Evolutionary conservation across 805 yeast species (phyloP), one percentile per base, ranked within the genome.

Genomic region (Komagataella mondaviorum): DNA sequence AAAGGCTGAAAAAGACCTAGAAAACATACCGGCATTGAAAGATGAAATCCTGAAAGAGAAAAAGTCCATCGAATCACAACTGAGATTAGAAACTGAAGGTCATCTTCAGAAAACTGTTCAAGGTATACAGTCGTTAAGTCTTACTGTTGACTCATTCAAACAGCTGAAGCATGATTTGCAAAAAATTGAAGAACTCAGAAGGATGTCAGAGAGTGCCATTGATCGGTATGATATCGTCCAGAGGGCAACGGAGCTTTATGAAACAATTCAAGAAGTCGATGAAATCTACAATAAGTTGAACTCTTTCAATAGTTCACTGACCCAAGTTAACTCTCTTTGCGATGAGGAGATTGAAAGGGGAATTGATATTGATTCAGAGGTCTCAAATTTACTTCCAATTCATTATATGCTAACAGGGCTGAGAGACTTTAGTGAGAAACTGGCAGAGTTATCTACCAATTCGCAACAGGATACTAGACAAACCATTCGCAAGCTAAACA

Each of bases 401-500:
- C 98, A 91, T 64, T 86, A 73, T 63, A 70, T 75, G 54, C 71
- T 91, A 53, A 83, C 81, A 48, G 76, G 76, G 59, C 77, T 88
- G 17, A 73, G 95, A 50, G 91, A 88, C 64, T 80, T 90, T 57
- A 79, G 75, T 55, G 97, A 91, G 56, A 85, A 83, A 61, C 73
- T 90, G 51, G 72, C 72, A 52, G 67, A 65, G n/a, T 73, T 84
- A 64, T 73, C 86, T 3, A 54, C 49, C 12, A 54, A 52, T n/a
- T 36, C 67, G 54, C 60, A 69, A 55, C 81, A 78, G 36, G 96
- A 90, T 62, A 78, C 83, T 14, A 76, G 79, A 56, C 72, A 83
- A 45, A 83, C 88, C 6, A 77, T 85, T n/a, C 63, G 65, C 44
- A 78, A 78, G 55, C 75, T 85, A 30, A 73, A 80, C 23, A 60